phyloP scores from a whole-genome alignment of 495 filamentous ascomycete genomes.

The Penicillium turbatum region DNA sequence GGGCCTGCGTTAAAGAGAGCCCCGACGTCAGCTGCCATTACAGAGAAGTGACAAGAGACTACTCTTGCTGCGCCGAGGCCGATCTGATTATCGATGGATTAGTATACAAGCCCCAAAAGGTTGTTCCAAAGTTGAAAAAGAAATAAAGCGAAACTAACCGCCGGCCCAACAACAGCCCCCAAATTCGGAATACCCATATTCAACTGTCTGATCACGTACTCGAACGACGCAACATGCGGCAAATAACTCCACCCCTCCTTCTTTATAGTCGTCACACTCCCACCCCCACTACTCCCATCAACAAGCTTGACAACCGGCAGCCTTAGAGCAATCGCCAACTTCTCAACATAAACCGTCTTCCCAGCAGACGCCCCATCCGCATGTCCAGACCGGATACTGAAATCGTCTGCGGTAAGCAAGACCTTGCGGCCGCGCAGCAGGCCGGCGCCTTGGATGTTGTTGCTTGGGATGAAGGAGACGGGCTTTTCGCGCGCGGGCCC shows the following conservation, averaged over 20 bases:
- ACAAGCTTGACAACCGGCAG: conserved; percentile 59
- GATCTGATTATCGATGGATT: conserved; percentile 32
- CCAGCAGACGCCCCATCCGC: conserved; percentile 54
- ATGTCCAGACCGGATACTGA: conserved; percentile 59
- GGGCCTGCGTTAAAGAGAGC: conserved; percentile 61
- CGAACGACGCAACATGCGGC: conserved; percentile 49
- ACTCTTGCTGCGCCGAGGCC: conserved; percentile 59
- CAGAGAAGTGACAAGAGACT: conserved; percentile 58
- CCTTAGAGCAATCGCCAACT: conserved; percentile 45
- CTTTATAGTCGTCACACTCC: conserved; percentile 55
- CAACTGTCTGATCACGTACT: conserved; percentile 50
- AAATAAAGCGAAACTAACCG: conserved; percentile 26
- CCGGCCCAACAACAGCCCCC: conserved; percentile 58
- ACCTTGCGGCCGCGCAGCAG: conserved; percentile 49
- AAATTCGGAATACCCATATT: conserved; percentile 61
- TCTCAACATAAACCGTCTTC: conserved; percentile 59
- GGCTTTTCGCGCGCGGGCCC: conserved; percentile 47
- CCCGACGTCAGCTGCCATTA: conserved; percentile 61
- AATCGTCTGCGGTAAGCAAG: conserved; percentile 59
- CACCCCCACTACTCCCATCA: conserved; percentile 59
- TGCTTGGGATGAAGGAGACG: conserved; percentile 47
- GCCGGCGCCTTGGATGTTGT: conserved; percentile 51
- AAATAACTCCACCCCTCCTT: conserved; percentile 55
- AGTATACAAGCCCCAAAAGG: too few relatives aligned
- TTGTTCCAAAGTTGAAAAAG: background rate